Conservation (phyloP, 139 green algal genomes). For the Dunaliella sp. region DNA sequence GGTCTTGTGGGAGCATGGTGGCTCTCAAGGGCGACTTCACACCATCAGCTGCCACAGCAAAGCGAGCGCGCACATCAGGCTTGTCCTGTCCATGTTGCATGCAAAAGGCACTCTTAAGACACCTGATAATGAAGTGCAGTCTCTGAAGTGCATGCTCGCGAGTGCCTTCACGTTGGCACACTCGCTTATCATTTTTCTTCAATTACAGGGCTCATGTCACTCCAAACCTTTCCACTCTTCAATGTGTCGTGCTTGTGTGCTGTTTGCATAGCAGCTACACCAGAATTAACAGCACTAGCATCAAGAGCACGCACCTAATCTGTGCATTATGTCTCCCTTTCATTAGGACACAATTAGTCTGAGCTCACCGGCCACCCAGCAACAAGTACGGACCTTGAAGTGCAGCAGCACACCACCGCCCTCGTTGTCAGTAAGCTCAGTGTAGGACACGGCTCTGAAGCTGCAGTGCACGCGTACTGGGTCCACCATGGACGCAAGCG, state of each 20-base stretch:
- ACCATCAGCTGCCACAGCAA: constrained; percentile 51
- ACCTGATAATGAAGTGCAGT: no score
- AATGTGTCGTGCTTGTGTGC: not conserved
- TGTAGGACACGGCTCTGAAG: constrained; percentile 28
- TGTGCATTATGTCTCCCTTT: not conserved
- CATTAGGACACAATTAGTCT: not conserved
- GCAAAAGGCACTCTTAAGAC: no score
- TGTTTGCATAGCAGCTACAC: not conserved
- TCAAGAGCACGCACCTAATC: no score
- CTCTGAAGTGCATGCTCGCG: no score
- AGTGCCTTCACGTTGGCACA: no score
- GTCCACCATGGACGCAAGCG: constrained; percentile 13
- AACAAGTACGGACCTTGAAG: constrained; percentile 13
- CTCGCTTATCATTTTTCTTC: no score
- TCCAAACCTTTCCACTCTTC: no score
- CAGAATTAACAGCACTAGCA: not conserved
- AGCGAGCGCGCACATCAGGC: constrained; percentile 29
- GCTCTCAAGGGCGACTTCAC: constrained; percentile 31
- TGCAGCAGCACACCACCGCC: not conserved
- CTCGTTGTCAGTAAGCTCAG: constrained; percentile 18
- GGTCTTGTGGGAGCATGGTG: constrained; percentile 32
- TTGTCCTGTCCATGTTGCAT: no score
- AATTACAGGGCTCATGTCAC: no score
- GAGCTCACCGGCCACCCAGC: not conserved
- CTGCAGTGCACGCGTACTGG: constrained; percentile 32